Percentiles rank a stretch among this genome's conserved stretches.
Evolutionary conservation across 768 basidiomycete species (phyloP).

Genomic region (Serendipita vermifera): DNA sequence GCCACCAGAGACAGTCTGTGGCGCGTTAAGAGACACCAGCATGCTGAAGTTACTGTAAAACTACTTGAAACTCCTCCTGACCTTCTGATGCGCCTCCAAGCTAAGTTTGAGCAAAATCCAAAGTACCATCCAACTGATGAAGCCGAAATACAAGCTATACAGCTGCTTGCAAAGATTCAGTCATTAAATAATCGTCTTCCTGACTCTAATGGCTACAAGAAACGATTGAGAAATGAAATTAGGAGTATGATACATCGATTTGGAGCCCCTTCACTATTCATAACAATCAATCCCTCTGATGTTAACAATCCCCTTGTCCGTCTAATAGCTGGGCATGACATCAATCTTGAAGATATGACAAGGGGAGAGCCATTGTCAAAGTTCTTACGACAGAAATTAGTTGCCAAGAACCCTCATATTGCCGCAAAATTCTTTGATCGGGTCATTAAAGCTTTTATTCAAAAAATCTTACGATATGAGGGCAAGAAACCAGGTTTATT

Average conservation of each 20-base stretch:
- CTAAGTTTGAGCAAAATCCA: constrained; percentile 19
- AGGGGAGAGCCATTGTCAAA: constrained; percentile 22
- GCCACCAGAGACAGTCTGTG: constrained; percentile 25
- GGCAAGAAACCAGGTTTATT: too few relatives aligned
- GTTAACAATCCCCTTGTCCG: constrained; percentile 31
- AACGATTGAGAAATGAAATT: constrained; percentile 29
- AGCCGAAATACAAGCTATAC: constrained; percentile 23
- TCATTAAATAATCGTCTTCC: constrained; percentile 15
- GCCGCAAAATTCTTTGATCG: constrained; percentile 32
- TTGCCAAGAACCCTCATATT: constrained; percentile 31
- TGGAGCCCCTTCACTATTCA: constrained; percentile 31
- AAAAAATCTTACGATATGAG: too few relatives aligned
- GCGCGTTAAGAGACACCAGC: constrained; percentile 20
- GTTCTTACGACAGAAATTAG: constrained; percentile 23
- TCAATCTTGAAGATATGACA: constrained; percentile 25
- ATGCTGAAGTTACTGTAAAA: constrained; percentile 19
- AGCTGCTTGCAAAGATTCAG: constrained; percentile 19
- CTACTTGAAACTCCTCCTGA: constrained; percentile 21
- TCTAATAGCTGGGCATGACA: constrained; percentile 27
- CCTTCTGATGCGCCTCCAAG: constrained; percentile 19
- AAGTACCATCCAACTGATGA: constrained; percentile 12
- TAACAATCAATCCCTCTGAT: constrained; percentile 37
- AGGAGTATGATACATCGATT: constrained; percentile 23
- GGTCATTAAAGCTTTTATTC: constrained; percentile 28
- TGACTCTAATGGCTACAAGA: constrained; percentile 23